Evolutionary conservation across 2,329 filamentous ascomycete genomes (phyloP).

Genomic region (Onygenales sp.): DNA sequence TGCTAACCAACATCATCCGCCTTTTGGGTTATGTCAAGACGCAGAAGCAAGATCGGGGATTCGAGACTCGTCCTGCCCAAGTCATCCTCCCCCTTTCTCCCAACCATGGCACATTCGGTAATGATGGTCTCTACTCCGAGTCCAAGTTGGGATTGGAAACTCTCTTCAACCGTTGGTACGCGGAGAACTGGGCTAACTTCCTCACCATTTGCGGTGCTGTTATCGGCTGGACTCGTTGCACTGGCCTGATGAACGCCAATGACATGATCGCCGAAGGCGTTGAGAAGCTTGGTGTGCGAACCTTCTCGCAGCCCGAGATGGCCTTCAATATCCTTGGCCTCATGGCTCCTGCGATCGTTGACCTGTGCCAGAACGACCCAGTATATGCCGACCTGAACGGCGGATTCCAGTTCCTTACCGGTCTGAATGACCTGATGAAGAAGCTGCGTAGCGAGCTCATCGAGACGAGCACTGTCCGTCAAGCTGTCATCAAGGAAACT

Average conservation of each 20-base stretch:
- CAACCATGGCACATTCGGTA: slow-evolving; percentile 97
- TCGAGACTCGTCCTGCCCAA: slow-evolving; percentile 91
- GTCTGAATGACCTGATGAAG: slow-evolving; percentile 90
- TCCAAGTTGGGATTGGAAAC: slow-evolving; percentile 96
- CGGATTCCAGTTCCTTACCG: slow-evolving; percentile 92
- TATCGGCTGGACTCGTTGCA: slow-evolving; percentile 98
- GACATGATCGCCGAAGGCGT: slow-evolving; percentile 96
- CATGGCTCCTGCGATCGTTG: slow-evolving; percentile 88
- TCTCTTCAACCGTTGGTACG: slow-evolving; percentile 96
- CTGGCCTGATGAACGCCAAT: slow-evolving; percentile 94
- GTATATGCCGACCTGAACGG: slow-evolving; percentile 97
- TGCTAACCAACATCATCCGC: slow-evolving; percentile 93
- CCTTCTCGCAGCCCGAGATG: slow-evolving; percentile 99
- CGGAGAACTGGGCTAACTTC: slow-evolving; percentile 94
- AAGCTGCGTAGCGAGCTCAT: slow-evolving; percentile 88
- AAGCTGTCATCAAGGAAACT: slow-evolving; percentile 90
- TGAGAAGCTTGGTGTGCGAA: slow-evolving; percentile 91
- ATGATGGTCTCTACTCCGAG: slow-evolving; percentile 95
- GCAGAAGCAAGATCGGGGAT: slow-evolving; percentile 78
- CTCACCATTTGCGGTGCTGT: slow-evolving; percentile 97
- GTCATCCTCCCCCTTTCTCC: slow-evolving; percentile 92
- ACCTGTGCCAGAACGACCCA: slow-evolving; percentile 89
- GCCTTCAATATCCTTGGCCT: slow-evolving; percentile 95
- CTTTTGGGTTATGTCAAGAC: slow-evolving; percentile 84
- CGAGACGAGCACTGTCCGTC: slow-evolving; percentile 87